Percentiles rank a stretch among this genome's conserved stretches.
These are phyloP conservation scores for Cokeromyces recurvatus DNA, from an alignment of 371 early-diverging fungal genomes.

Conservation along the genomic window DNA sequence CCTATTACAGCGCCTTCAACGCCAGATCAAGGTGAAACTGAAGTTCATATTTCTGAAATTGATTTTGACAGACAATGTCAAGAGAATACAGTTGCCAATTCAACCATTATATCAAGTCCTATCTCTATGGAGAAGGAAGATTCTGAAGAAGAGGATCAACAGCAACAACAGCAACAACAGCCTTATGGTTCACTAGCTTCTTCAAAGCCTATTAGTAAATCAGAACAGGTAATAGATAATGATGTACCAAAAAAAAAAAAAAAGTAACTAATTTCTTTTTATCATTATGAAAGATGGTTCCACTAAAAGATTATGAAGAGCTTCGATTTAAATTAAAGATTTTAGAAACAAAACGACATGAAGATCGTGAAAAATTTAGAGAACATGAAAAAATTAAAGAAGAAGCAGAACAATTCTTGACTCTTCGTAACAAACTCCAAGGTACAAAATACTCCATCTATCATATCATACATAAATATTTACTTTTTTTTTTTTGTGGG, in stretches of 20 bases:
- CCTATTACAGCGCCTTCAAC: conserved; percentile 19
- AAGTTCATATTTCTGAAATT: neutral
- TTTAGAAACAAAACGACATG: conserved; percentile 76
- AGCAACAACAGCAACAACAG: conserved; percentile 6
- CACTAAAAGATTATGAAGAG: conserved; percentile 77
- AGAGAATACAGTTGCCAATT: conserved; percentile 15
- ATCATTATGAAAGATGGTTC: conserved; percentile 32
- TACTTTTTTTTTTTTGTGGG: neutral
- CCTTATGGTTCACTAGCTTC: conserved; percentile 32
- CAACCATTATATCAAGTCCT: conserved; percentile 9
- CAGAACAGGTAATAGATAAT: conserved; percentile 20
- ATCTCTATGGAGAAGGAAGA: conserved; percentile 13
- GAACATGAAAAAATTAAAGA: conserved; percentile 71
- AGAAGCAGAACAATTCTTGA: conserved; percentile 70
- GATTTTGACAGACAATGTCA: conserved; percentile 12
- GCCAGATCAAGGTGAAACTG: conserved; percentile 7
- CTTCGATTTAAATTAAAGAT: conserved; percentile 74
- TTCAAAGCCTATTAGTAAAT: conserved; percentile 31
- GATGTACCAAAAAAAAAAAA: neutral
- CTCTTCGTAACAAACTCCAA: conserved; percentile 66
- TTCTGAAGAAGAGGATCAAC: conserved; percentile 6
- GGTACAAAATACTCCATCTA: conserved; percentile 15
- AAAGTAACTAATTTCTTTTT: too few species aligned
- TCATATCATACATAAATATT: neutral
- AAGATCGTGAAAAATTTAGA: conserved; percentile 71